Evolutionary conservation across 2,329 filamentous ascomycete species (phyloP).

Genomic region (Sclerotinia sclerotiorum): DNA sequence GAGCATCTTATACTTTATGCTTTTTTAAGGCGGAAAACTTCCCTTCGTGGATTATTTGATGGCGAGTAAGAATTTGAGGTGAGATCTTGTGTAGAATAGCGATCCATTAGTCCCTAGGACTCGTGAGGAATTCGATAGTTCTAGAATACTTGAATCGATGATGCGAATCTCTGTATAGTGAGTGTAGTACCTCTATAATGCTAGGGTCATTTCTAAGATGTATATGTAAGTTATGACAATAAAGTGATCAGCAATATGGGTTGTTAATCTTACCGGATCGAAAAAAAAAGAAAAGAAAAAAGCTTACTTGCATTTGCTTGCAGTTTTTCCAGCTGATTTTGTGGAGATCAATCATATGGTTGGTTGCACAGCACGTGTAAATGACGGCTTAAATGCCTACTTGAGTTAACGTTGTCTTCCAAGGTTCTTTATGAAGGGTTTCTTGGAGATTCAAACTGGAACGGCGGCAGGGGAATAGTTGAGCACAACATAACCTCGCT

Average conservation of each 20-base stretch:
- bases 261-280: background rate
- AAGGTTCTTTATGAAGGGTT: background rate
- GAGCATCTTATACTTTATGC: no score
- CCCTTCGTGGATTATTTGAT: no score
- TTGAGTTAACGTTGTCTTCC: background rate
- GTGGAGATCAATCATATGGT: conserved; percentile 1
- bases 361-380: conserved; percentile 9
- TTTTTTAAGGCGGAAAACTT: background rate
- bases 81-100: no score
- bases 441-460: background rate
- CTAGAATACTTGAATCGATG: background rate
- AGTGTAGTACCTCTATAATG: background rate
- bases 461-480: background rate
- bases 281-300: background rate
- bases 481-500: background rate
- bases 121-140: background rate
- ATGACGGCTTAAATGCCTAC: background rate
- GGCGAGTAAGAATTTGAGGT: background rate
- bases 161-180: background rate
- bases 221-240: background rate
- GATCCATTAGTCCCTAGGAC: background rate
- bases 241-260: background rate
- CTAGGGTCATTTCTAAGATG: background rate
- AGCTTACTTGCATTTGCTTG: conserved; percentile 3
- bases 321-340: background rate